Evolutionary conservation across 2,329 filamentous ascomycete species (phyloP).

Genomic region (Cordyceps cateniannulata): DNA sequence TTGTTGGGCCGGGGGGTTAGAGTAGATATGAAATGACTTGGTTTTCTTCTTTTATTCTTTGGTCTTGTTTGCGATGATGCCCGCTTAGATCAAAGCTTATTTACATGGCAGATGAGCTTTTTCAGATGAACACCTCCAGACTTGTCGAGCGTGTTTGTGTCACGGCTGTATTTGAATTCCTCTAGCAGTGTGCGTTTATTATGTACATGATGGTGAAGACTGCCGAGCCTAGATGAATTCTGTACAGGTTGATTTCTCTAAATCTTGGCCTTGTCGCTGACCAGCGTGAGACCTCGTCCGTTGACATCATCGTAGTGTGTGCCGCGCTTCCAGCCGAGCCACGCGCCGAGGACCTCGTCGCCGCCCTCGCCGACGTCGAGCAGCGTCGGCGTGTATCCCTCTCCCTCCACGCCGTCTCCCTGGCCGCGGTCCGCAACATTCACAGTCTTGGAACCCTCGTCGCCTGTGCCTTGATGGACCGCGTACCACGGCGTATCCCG

Average conservation of each 20-base stretch:
- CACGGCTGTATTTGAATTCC: neutral
- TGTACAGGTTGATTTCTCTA: conserved; percentile 15
- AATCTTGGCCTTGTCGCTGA: conserved; percentile 24
- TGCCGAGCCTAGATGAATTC: neutral
- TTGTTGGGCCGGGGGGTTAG: conserved; percentile 24
- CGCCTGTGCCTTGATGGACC: conserved; percentile 37
- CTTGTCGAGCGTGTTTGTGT: neutral
- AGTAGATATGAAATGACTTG: conserved; percentile 23
- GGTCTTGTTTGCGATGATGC: neutral
- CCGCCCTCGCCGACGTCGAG: conserved; percentile 66
- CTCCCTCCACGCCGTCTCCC: conserved; percentile 57
- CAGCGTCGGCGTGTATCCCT: conserved; percentile 56
- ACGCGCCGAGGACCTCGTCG: conserved; percentile 59
- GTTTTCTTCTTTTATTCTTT: neutral
- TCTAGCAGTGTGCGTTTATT: neutral
- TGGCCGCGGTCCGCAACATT: conserved; percentile 45
- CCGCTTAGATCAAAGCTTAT: neutral
- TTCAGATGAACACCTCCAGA: neutral
- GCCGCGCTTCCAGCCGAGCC: conserved; percentile 73
- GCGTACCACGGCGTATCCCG: conserved; percentile 62
- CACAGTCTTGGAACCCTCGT: neutral
- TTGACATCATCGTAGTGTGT: conserved; percentile 61
- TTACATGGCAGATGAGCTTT: neutral
- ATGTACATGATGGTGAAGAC: neutral
- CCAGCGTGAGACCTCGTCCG: conserved; percentile 50